Conservation (phyloP, 192 early-diverging fungal species). For the Coemansia sp. region DNA sequence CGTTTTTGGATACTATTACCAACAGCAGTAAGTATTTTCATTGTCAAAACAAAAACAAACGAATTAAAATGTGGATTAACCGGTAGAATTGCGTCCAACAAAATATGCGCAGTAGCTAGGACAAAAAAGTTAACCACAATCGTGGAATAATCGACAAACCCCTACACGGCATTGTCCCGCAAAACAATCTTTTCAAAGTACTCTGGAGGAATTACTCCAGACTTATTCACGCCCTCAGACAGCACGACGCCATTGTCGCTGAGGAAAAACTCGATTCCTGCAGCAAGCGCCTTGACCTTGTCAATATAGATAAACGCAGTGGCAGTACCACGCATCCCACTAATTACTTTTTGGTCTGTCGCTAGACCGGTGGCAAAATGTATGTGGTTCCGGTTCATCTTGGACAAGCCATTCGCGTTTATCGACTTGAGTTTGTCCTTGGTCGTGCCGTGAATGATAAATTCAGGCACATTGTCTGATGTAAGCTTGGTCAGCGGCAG, state of each 20-base stretch:
- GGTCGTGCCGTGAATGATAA: conserved; percentile 40
- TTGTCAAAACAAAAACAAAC: conserved; percentile 1
- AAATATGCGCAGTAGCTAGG: too few relatives aligned
- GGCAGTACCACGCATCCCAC: conserved; percentile 70
- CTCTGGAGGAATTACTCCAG: conserved; percentile 61
- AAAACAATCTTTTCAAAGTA: conserved; percentile 68
- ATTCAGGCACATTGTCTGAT: conserved; percentile 21
- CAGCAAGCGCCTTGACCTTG: conserved; percentile 63
- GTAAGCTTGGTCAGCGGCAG: conserved; percentile 35
- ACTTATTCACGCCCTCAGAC: conserved; percentile 62
- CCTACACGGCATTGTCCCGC: neutral
- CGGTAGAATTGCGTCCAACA: neutral
- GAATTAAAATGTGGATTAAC: neutral
- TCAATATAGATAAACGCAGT: conserved; percentile 84
- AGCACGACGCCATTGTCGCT: conserved; percentile 83
- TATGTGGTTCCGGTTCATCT: conserved; percentile 87
- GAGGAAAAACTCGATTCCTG: conserved; percentile 73
- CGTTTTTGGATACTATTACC: neutral
- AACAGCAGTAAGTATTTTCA: neutral
- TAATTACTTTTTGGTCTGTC: conserved; percentile 69
- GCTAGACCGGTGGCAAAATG: conserved; percentile 78
- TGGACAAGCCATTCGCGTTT: conserved; percentile 61
- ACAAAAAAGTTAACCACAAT: too few relatives aligned
- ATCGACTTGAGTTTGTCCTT: conserved; percentile 31
- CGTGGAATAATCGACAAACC: too few relatives aligned